Evolutionary conservation across 2,329 filamentous ascomycete species (phyloP).

Genomic region (Orbilia oligospora): DNA sequence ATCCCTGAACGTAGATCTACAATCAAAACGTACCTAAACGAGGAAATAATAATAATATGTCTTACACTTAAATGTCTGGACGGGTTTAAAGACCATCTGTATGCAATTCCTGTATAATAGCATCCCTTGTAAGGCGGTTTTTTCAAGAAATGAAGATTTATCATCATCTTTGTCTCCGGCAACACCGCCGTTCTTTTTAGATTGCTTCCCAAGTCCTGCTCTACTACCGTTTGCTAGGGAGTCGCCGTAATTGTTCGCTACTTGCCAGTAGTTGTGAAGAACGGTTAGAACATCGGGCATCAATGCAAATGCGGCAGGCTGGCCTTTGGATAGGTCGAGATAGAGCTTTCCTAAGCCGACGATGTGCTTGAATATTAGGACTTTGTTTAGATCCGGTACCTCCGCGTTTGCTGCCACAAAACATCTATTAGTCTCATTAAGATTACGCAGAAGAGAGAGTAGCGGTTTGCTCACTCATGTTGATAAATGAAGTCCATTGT

Average conservation of each 20-base stretch:
- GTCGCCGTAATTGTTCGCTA: conserved; percentile 82
- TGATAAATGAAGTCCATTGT: conserved; percentile 83
- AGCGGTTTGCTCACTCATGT: conserved; percentile 66
- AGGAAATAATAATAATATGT: conserved; percentile 69
- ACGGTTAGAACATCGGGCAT: conserved; percentile 84
- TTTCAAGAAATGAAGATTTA: conserved; percentile 77
- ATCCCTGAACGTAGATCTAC: conserved; percentile 8
- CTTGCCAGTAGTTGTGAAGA: conserved; percentile 85
- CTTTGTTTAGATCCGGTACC: conserved; percentile 26
- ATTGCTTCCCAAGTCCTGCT: conserved; percentile 63
- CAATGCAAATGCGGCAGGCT: conserved; percentile 85
- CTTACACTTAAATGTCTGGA: conserved; percentile 83
- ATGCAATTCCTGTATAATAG: conserved; percentile 85
- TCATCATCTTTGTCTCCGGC: conserved; percentile 67
- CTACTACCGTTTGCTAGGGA: conserved; percentile 75
- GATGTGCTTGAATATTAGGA: conserved; percentile 83
- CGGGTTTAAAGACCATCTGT: conserved; percentile 85
- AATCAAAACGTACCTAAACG: conserved; percentile 16
- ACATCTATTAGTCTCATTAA: background rate
- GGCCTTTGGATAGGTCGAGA: conserved; percentile 83
- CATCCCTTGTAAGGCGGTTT: conserved; percentile 84
- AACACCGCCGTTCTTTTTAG: conserved; percentile 65
- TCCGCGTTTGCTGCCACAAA: conserved; percentile 37
- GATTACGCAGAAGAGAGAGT: background rate
- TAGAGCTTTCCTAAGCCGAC: conserved; percentile 94